Evolutionary conservation across 345 rosid species (phyloP), one percentile per base, ranked within the genome.

Genomic region (Cochlearia excelsa): DNA sequence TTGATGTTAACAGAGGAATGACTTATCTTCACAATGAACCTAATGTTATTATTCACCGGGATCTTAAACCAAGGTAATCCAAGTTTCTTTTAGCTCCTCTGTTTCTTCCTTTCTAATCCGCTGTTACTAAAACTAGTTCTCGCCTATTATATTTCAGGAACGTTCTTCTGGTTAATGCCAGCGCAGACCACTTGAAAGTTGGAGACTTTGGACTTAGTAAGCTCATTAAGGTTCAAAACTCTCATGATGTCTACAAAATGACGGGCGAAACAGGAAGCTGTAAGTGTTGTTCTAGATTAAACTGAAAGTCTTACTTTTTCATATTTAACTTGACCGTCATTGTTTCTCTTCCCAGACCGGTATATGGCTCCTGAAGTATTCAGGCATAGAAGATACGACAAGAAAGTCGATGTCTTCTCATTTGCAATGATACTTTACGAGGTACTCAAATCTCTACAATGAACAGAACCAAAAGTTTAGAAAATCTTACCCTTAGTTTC

Each of bases 291-390:
- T 72, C 8, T 40, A 37, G 28, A 2, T 33, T 54, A 48, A 40
- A 46, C 40, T 26, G 4, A 9, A 66, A 10, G 45, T 33, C 3
- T 3, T 59, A 23, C 35, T 16, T 9, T 16, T 6, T 26, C 5
- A 5, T 26, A n/a, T 27, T 8, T 46, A 46, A 71, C 67, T 61
- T 77, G 46, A 66, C 47, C 39, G 63, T 46, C 73, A 43, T 42
- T 66, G 46, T 35, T 23, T 55, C 68, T 57, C 54, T 26, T 46
- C 66, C 58, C 74, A 93, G 99, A 93, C 58, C 95, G 97, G 23
- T 93, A 93, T 59, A 93, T 93, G 99, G 99, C 99, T 79, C 99
- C 99, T 50, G 99, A 93, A 78, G 97, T 93, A 59, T 93, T 93
- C 87, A 93, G 65, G 81, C 97, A 93, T 76, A 78, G 92, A 66